Evolutionary conservation across 139 green algal species (phyloP).

Genomic region (Tetraselmis striata): DNA sequence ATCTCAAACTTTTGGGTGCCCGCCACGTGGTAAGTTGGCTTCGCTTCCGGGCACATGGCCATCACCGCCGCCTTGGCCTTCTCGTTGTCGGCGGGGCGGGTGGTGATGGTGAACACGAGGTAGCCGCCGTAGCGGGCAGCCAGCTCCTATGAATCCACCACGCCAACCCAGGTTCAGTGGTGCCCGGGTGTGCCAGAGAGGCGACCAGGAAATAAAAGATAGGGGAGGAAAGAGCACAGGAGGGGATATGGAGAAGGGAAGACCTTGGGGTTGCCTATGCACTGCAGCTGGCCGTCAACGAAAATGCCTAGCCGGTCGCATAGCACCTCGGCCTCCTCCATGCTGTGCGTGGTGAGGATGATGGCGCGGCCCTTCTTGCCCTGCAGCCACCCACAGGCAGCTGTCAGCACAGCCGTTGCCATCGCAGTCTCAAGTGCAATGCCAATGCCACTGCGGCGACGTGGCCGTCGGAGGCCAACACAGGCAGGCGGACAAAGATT

Average conservation of each 20-base stretch:
- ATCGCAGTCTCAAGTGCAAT: no score
- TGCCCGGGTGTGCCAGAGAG: no score
- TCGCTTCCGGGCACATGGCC: constrained; percentile 36
- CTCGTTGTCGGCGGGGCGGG: constrained; percentile 40
- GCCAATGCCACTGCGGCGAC: no score
- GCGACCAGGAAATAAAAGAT: no score
- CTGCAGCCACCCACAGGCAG: no score
- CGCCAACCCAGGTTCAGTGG: no score
- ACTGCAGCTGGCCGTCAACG: constrained; percentile 52
- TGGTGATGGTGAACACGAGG: constrained; percentile 68
- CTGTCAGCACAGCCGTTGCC: no score
- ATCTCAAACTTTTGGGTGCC: constrained; percentile 61
- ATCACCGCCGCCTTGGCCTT: constrained; percentile 38
- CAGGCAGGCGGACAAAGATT: no score
- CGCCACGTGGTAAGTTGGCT: constrained; percentile 60
- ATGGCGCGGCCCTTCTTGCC: constrained; percentile 63
- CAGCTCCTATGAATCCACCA: constrained; percentile 32
- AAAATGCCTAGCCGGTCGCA: constrained; percentile 79
- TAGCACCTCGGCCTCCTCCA: constrained; percentile 79
- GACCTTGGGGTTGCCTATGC: constrained; percentile 51
- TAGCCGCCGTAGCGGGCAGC: constrained; percentile 32
- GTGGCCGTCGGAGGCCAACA: no score
- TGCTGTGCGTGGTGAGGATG: constrained; percentile 87
- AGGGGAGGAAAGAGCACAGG: no score
- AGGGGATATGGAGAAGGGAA: no score